A percentile compares a stretch with the other conserved stretches of the same genome.
phyloP scores from a whole-genome alignment of 345 rosid species.

The Punica granatum region DNA sequence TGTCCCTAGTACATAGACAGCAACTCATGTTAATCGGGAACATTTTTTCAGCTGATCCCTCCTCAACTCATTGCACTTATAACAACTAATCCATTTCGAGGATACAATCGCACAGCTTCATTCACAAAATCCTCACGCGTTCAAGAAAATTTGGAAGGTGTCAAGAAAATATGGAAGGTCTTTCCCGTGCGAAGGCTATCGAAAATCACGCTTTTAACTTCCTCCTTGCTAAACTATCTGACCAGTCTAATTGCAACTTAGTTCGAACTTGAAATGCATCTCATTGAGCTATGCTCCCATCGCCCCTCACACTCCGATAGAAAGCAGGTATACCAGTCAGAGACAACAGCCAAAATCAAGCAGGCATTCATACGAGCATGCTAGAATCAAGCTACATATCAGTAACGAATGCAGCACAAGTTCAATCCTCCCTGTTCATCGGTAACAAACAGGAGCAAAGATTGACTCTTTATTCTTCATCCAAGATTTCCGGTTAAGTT shows the following conservation, averaged over 20 bases:
- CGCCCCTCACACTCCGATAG: too few relatives aligned
- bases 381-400: not conserved
- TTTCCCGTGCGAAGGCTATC: too few relatives aligned
- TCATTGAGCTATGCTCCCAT: too few relatives aligned
- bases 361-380: too few relatives aligned
- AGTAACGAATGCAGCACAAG: not conserved
- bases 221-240: too few relatives aligned
- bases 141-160: not conserved
- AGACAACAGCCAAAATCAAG: too few relatives aligned
- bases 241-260: too few relatives aligned
- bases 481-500: not conserved
- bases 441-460: not conserved
- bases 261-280: too few relatives aligned
- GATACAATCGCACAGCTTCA: not conserved
- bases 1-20: constrained; percentile 24
- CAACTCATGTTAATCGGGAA: constrained; percentile 1
- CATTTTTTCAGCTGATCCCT: not conserved
- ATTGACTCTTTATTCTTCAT: not conserved
- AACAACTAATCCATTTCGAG: not conserved
- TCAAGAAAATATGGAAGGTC: too few relatives aligned
- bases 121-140: not conserved
- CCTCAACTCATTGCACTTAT: too few relatives aligned
- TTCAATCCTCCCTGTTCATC: not conserved
- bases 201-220: too few relatives aligned
- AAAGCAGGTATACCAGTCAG: too few relatives aligned